phyloP scores from a whole-genome alignment of 192 early-diverging fungal genomes.

The Backusella parvicylindrica region DNA sequence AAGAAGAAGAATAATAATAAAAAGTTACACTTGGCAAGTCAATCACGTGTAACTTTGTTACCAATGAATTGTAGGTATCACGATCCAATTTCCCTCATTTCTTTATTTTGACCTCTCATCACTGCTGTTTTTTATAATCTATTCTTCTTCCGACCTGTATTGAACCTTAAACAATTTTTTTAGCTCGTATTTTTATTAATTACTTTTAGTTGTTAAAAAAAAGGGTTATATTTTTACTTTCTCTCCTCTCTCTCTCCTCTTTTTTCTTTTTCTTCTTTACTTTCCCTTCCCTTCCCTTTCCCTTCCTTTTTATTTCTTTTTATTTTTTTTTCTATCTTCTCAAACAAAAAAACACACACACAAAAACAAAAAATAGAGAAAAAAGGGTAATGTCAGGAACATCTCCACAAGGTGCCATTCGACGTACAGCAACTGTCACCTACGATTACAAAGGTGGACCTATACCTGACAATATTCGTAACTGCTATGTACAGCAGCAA shows the following conservation, averaged over 20 bases:
- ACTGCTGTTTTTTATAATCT: neutral
- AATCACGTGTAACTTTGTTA: neutral
- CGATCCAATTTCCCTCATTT: neutral
- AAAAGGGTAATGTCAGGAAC: neutral
- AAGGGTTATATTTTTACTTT: neutral
- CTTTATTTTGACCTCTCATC: neutral
- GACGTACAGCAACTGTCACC: neutral
- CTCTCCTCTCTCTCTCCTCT: neutral
- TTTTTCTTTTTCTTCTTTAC: neutral
- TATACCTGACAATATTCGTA: slow-evolving; percentile 16
- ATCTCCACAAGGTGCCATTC: neutral
- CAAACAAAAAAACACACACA: too few relatives aligned
- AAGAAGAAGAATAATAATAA: neutral
- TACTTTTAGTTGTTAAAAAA: neutral
- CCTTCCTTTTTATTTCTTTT: neutral
- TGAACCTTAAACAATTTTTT: neutral
- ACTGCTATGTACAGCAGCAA: slow-evolving; percentile 26
- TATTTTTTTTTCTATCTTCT: neutral
- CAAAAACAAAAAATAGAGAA: neutral
- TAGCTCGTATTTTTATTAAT: neutral
- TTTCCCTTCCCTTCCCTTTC: neutral
- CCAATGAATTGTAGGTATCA: neutral
- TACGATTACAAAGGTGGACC: slow-evolving; percentile 14
- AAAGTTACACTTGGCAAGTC: neutral
- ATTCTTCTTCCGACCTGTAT: neutral